Base-by-base conservation (phyloP, 192 early-diverging fungal species). In the Backusella liffmaniae region DNA sequence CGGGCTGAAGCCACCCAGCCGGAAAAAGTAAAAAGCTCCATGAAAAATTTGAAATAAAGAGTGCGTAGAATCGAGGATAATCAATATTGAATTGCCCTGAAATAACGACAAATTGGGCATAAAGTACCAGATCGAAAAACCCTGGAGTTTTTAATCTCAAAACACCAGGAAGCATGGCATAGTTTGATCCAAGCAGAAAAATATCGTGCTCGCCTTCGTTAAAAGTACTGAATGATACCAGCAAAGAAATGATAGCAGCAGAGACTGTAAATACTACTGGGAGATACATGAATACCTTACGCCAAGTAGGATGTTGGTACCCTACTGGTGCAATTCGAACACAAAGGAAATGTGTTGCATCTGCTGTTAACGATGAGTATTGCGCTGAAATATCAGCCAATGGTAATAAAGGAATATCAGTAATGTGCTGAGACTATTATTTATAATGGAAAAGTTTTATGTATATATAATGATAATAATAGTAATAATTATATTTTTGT, bases 41-140 rank as follows among this genome's bases (percentile, higher is more conserved):
- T 12, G 83, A 80, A 51, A 87, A 87, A 44, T 86, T 78, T 0
- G 84, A 80, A 0, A 82, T 83, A 68, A 87, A 87, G 2, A 84
- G 80, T 3, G 77, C 59, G 56, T 87, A 85, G 66, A 85, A 87
- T 6, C 74, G 68, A 10, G 86, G 86, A 42, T 87, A 87, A 62
- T 82, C 77, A 70, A 87, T 18, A 39, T 80, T 82, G 36, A 87
- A 79, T 66, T 84, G 84, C 2, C 84, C 84, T 1, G 79, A 79
- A 51, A 80, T 76, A 15, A 87, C 77, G 66, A 85, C 81, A 67
- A 87, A 87, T 71, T 87, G 86, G 6, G 83, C 72, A 39, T 87
- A 87, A 68, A 77, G 83, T n/a, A 87, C 39, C 10, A 87, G 65
- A 77, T 87, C 86, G 56, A 87, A 87, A 62, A 87, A 77, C 0